A percentile compares a stretch with the other conserved stretches of the same genome.
Evolutionary conservation across 2,329 filamentous ascomycete species (phyloP).

Genomic region (Sarocladium kiliense): DNA sequence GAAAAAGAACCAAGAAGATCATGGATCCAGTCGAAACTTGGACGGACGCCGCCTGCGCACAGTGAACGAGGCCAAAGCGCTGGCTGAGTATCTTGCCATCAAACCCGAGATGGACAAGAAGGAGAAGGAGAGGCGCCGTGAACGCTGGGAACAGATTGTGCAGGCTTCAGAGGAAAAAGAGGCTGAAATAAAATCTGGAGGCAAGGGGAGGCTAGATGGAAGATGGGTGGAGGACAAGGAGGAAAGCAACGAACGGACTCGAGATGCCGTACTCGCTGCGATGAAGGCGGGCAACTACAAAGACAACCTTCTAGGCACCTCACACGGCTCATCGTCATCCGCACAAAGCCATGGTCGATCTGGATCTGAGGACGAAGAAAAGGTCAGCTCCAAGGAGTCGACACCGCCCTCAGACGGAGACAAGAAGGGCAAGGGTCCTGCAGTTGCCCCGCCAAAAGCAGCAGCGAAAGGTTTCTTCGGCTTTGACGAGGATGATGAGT

Average conservation of each 20-base stretch:
- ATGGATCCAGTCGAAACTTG: conserved; percentile 87
- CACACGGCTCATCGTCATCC: conserved; percentile 40
- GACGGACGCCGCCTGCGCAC: conserved; percentile 87
- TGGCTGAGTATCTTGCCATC: conserved; percentile 90
- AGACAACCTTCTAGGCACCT: conserved; percentile 53
- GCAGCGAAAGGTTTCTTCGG: conserved; percentile 58
- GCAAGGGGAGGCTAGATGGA: conserved; percentile 69
- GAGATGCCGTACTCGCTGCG: conserved; percentile 66
- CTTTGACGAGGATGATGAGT: conserved; percentile 76
- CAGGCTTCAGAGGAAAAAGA: conserved; percentile 78
- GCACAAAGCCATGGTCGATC: conserved; percentile 21
- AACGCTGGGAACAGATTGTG: conserved; percentile 84
- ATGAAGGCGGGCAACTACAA: conserved; percentile 61
- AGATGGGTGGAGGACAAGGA: conserved; percentile 96
- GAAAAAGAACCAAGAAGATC: conserved; percentile 79
- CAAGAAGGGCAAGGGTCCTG: conserved; percentile 26
- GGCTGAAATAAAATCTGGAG: conserved; percentile 73
- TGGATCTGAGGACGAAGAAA: conserved; percentile 31
- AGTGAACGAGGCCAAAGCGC: conserved; percentile 88
- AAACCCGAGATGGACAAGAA: conserved; percentile 97
- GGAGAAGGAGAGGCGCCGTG: conserved; percentile 79
- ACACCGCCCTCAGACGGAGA: conserved; percentile 40
- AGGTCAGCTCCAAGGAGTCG: conserved; percentile 41
- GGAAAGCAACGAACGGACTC: conserved; percentile 77
- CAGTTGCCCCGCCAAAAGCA: conserved; percentile 24